Percentiles rank a stretch among this genome's conserved stretches.
phyloP scores from a whole-genome alignment of 2,329 filamentous ascomycete species.

The Stylonectria norvegica region DNA sequence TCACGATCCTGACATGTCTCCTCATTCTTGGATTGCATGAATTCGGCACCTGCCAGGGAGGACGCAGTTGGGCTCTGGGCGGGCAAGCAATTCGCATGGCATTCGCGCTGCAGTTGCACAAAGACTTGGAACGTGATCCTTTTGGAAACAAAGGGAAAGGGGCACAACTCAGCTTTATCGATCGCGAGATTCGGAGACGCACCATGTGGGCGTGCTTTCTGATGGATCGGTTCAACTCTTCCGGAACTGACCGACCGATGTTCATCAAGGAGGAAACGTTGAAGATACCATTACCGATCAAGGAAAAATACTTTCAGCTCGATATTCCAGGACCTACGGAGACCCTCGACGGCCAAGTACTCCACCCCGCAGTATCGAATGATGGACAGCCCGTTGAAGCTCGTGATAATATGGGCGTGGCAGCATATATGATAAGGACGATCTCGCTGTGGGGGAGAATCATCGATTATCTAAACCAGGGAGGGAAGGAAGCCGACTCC shows the following conservation, averaged over 20 bases:
- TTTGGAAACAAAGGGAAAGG: slow-evolving; percentile 58
- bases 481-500: slow-evolving; percentile 74
- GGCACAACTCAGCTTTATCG: slow-evolving; percentile 77
- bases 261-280: slow-evolving; percentile 89
- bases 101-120: slow-evolving; percentile 89
- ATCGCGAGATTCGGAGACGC: slow-evolving; percentile 85
- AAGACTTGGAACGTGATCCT: slow-evolving; percentile 82
- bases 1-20: slow-evolving; percentile 90
- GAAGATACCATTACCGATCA: slow-evolving; percentile 85
- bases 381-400: slow-evolving; percentile 64
- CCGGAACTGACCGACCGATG: slow-evolving; percentile 85
- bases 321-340: slow-evolving; percentile 89
- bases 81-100: slow-evolving; percentile 97
- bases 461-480: slow-evolving; percentile 85
- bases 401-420: slow-evolving; percentile 87
- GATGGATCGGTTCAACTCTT: slow-evolving; percentile 97
- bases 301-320: slow-evolving; percentile 83
- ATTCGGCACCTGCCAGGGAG: slow-evolving; percentile 95
- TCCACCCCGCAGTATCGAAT: slow-evolving; percentile 58
- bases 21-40: slow-evolving; percentile 87
- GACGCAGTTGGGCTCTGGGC: slow-evolving; percentile 91
- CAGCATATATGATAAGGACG: slow-evolving; percentile 81
- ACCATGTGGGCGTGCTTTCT: slow-evolving; percentile 99
- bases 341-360: slow-evolving; percentile 68
- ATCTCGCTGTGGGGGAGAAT: slow-evolving; percentile 89